phyloP scores from a whole-genome alignment of 768 basidiomycete species.

The Chalciporus pseudorubinellus region DNA sequence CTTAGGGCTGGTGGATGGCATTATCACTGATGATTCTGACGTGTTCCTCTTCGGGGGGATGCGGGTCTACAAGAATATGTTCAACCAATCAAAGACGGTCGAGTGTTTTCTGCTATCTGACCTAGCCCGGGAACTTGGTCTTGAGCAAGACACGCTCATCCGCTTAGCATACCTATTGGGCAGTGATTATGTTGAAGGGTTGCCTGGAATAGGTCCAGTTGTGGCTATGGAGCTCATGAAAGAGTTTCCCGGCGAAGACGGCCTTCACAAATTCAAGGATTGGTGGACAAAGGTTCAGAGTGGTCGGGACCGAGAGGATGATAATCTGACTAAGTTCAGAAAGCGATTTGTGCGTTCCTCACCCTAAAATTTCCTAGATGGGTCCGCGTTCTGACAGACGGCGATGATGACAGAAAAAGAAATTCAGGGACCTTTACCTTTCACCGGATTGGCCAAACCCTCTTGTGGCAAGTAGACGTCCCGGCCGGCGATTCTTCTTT shows the following conservation, averaged over 20 bases:
- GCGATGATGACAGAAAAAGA: conserved; percentile 73
- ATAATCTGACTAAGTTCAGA: conserved; percentile 75
- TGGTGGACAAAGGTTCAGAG: conserved; percentile 96
- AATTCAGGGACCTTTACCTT: conserved; percentile 80
- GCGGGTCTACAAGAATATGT: conserved; percentile 99
- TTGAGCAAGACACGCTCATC: conserved; percentile 83
- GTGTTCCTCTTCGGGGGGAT: conserved; percentile 96
- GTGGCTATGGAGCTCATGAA: conserved; percentile 93
- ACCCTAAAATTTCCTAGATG: conserved; percentile 6
- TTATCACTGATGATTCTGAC: conserved; percentile 98
- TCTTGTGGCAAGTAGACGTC: conserved; percentile 63
- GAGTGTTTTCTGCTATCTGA: conserved; percentile 90
- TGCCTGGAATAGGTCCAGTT: conserved; percentile 91
- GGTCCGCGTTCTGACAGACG: conserved; percentile 9
- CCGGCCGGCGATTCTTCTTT: conserved; percentile 2
- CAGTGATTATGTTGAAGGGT: conserved; percentile 93
- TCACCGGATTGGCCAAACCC: conserved; percentile 87
- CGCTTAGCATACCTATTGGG: conserved; percentile 92
- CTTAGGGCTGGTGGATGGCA: conserved; percentile 87
- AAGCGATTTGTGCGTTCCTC: conserved; percentile 73
- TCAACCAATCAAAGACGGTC: conserved; percentile 98
- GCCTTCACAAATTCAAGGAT: conserved; percentile 80
- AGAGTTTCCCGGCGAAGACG: conserved; percentile 87
- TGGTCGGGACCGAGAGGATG: conserved; percentile 77
- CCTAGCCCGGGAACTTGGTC: conserved; percentile 80